Percentiles rank a stretch among this genome's conserved stretches.
Evolutionary conservation across 2,329 filamentous ascomycete species (phyloP).

Genomic region (Nemania abortiva): DNA sequence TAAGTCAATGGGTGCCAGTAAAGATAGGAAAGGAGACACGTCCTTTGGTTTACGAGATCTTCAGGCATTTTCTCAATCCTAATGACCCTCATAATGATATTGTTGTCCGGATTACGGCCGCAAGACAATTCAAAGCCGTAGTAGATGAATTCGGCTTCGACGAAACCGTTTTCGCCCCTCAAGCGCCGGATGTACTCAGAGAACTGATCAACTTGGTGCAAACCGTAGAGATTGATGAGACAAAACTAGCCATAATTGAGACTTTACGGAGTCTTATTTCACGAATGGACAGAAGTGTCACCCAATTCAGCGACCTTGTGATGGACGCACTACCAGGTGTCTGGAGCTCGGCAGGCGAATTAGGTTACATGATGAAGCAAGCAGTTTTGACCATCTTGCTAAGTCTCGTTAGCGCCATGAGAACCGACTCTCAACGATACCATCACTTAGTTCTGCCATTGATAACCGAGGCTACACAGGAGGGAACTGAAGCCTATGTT

Average conservation of each 20-base stretch:
- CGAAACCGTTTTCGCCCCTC: slow-evolving; percentile 79
- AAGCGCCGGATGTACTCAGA: slow-evolving; percentile 77
- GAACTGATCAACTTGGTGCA: slow-evolving; percentile 82
- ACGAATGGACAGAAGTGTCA: slow-evolving; percentile 80
- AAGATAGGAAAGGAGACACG: slow-evolving; percentile 76
- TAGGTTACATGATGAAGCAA: slow-evolving; percentile 94
- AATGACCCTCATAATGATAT: slow-evolving; percentile 85
- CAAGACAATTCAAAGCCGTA: slow-evolving; percentile 82
- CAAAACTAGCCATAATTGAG: slow-evolving; percentile 89
- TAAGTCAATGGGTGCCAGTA: slow-evolving; percentile 90
- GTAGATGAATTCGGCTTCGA: slow-evolving; percentile 88
- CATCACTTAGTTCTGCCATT: slow-evolving; percentile 85
- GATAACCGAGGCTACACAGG: slow-evolving; percentile 82
- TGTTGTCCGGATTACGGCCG: slow-evolving; percentile 92
- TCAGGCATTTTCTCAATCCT: slow-evolving; percentile 84
- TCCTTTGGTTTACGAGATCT: slow-evolving; percentile 86
- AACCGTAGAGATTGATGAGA: slow-evolving; percentile 85
- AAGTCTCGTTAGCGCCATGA: slow-evolving; percentile 88
- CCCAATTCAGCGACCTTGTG: slow-evolving; percentile 80
- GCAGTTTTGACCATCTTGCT: slow-evolving; percentile 88
- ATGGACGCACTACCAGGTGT: slow-evolving; percentile 82
- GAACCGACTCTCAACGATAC: slow-evolving; percentile 79
- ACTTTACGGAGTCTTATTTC: slow-evolving; percentile 85
- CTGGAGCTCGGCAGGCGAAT: slow-evolving; percentile 83
- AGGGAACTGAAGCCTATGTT: slow-evolving; percentile 78